A percentile compares a stretch with the other conserved stretches of the same genome.
These are phyloP conservation scores for Mentha longifolia DNA, from an alignment of 257 asterid species.

Conservation along the genomic window DNA sequence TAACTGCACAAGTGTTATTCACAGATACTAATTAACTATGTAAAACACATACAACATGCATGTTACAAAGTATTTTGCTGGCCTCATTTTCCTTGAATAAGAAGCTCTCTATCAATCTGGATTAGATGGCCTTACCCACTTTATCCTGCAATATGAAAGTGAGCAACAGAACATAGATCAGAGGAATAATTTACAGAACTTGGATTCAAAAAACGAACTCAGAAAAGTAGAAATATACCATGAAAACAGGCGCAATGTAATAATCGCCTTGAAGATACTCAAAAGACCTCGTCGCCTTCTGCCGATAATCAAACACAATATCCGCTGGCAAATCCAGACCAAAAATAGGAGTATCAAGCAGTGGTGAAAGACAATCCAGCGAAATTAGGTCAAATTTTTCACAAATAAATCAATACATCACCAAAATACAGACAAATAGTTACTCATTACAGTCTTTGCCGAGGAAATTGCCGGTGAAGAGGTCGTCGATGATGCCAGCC, in stretches of 20 bases:
- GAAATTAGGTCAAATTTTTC: neutral
- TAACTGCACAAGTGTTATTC: neutral
- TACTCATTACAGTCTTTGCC: conserved; percentile 79
- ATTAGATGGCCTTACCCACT: conserved; percentile 74
- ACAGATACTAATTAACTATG: neutral
- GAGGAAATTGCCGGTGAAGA: conserved; percentile 90
- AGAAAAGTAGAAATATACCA: conserved; percentile 52
- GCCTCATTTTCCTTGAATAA: conserved; percentile 26
- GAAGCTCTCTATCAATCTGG: conserved; percentile 20
- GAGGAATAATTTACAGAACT: neutral
- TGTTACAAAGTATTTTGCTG: conserved; percentile 19
- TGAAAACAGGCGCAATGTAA: conserved; percentile 79
- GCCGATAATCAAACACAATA: conserved; percentile 95
- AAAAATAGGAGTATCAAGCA: conserved; percentile 22
- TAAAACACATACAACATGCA: conserved; percentile 20
- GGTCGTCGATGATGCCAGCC: conserved; percentile 88
- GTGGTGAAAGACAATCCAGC: neutral
- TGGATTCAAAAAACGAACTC: neutral
- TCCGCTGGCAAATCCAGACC: conserved; percentile 63
- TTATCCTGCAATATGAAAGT: conserved; percentile 73
- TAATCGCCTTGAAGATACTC: conserved; percentile 94
- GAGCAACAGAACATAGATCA: too few species aligned
- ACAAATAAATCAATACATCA: neutral
- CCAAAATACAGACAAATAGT: conserved; percentile 12
- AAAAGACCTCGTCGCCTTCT: conserved; percentile 88